Evolutionary conservation across 2,329 filamentous ascomycete species (phyloP).

Genomic region (Blastomyces parvus): DNA sequence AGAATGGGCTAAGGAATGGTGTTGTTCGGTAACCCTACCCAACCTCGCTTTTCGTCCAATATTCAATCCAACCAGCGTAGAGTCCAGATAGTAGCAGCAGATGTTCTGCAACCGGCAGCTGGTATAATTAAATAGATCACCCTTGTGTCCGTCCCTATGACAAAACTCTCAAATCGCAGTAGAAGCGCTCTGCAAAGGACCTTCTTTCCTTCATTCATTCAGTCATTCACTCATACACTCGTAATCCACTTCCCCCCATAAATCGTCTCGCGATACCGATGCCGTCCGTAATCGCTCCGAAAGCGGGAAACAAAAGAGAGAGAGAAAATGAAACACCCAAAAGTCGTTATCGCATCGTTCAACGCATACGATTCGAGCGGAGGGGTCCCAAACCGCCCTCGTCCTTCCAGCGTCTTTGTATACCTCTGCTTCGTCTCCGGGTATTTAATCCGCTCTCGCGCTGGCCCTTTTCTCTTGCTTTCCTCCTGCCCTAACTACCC

Average conservation of each 20-base stretch:
- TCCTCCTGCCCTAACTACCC: not conserved
- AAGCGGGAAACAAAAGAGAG: not conserved
- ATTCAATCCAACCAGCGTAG: not conserved
- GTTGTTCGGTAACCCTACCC: not conserved
- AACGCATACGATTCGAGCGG: not conserved
- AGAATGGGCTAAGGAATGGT: not conserved
- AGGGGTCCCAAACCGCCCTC: no score
- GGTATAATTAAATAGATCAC: not conserved
- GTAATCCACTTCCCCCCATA: not conserved
- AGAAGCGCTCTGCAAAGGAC: not conserved
- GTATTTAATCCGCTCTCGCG: no score
- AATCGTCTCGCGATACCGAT: not conserved
- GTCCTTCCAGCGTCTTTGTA: no score
- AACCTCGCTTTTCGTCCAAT: not conserved
- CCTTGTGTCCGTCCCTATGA: not conserved
- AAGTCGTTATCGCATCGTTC: slow-evolving; percentile 2
- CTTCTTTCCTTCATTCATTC: not conserved
- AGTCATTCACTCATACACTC: not conserved
- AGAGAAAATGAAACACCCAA: not conserved
- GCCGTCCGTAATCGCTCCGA: not conserved
- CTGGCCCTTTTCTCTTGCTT: not conserved
- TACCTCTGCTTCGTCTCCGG: no score
- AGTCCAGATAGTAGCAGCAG: not conserved
- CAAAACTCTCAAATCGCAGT: not conserved
- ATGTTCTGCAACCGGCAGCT: not conserved